Evolutionary conservation across 2,329 filamentous ascomycete genomes (phyloP).

Genomic region (Ambrosiella beaveri): DNA sequence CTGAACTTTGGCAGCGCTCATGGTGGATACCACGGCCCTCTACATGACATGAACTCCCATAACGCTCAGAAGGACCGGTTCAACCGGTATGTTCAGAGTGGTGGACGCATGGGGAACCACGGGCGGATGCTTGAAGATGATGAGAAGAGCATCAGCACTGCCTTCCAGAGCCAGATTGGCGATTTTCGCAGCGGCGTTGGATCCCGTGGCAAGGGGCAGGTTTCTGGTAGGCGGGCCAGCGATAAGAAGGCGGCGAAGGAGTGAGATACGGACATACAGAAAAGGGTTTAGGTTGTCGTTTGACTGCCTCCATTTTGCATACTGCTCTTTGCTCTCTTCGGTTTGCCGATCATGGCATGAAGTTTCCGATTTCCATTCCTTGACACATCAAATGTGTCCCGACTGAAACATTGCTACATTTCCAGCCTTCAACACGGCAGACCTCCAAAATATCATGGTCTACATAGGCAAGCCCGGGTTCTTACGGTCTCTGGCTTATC

Average conservation of each 20-base stretch:
- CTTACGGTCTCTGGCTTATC: too few relatives aligned
- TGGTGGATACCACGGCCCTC: neutral
- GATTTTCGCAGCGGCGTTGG: slow-evolving; percentile 17
- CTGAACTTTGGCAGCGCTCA: slow-evolving; percentile 6
- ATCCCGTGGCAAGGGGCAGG: neutral
- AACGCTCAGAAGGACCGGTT: slow-evolving; percentile 49
- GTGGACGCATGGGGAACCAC: slow-evolving; percentile 48
- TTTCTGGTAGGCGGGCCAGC: neutral
- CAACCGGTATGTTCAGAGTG: slow-evolving; percentile 84
- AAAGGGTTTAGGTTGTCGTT: too few relatives aligned
- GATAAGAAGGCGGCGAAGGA: slow-evolving; percentile 7
- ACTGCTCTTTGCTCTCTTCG: too few relatives aligned
- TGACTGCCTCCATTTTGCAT: too few relatives aligned
- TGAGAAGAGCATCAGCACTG: slow-evolving; percentile 87
- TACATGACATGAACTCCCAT: neutral
- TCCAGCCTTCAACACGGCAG: too few relatives aligned
- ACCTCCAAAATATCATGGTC: too few relatives aligned
- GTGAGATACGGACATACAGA: neutral
- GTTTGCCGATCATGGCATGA: too few relatives aligned
- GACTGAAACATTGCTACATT: too few relatives aligned
- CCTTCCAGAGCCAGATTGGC: slow-evolving; percentile 88
- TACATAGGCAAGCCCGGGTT: too few relatives aligned
- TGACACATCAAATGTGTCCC: too few relatives aligned
- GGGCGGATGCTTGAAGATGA: slow-evolving; percentile 71
- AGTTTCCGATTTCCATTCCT: too few relatives aligned